Evolutionary conservation across 2,329 filamentous ascomycete species (phyloP), one percentile per base, ranked within the genome.

Genomic region (Aspergillus proliferans): DNA sequence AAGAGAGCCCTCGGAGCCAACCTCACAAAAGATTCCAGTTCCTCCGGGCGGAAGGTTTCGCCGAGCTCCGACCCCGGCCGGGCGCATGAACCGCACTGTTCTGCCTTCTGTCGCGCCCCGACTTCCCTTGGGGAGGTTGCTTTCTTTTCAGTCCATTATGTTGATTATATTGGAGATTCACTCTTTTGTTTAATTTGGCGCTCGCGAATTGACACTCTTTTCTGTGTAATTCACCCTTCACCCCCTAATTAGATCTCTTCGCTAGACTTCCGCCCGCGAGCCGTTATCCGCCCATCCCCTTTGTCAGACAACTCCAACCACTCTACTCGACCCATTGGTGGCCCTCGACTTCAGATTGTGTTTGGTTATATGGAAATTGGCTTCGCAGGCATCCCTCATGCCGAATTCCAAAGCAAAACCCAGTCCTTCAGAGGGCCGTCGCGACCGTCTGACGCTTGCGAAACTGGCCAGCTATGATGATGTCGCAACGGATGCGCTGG

Each of bases 381-480:
- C 18, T 53, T 41, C 39, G 39, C 46, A 24, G 33, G 12, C 54
- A 34, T 36, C 36, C 45, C 56, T 34, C 5, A 70, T 67, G 70
- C 71, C 64, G 60, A 72, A 56, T 56, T 73, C 59, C 15, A 69
- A 64, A 53, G 54, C 55, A 30, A 60, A 61, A 46, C 57, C 59
- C 24, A 61, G 52, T 44, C 62, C 69, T 1, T 54, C 61, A 39
- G 58, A 52, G 26, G 68, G 69, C 47, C 65, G 64, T 52, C 81
- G 86, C 73, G 83, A 86, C 65, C 82, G 83, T 53, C 78, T 98
- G 60, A 95, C 90, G 6, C 77, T 97, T 59, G 84, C 85, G 52
- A 91, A 95, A 76, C 76, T 98, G 62, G 86, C 90, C 28, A 86
- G 86, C 45, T 97, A 97, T 75, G 93, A 98, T 73, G 93, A 98